These are phyloP conservation scores for Tylopilus balloui DNA, from an alignment of 768 basidiomycete genomes.

Conservation along the genomic window DNA sequence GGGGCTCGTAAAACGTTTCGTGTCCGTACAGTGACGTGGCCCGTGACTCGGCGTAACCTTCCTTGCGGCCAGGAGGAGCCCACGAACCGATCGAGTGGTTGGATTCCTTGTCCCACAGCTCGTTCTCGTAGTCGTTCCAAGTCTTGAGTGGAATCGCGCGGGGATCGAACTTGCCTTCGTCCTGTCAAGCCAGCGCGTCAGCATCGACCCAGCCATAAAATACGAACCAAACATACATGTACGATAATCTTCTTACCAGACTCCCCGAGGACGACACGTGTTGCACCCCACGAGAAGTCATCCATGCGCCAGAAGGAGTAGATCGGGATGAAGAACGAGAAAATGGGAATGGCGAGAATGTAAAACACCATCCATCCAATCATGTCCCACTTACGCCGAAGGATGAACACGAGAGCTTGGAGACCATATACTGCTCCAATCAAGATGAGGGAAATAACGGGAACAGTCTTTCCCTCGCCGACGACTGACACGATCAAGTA, in stretches of 20 bases:
- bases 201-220: constrained; percentile 3
- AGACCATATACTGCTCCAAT: constrained; percentile 93
- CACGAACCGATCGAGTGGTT: constrained; percentile 94
- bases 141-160: constrained; percentile 90
- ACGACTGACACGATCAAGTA: constrained; percentile 83
- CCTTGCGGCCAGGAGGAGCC: constrained; percentile 75
- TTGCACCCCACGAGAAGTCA: constrained; percentile 94
- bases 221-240: constrained; percentile 55
- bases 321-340: constrained; percentile 88
- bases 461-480: constrained; percentile 62
- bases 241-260: constrained; percentile 93
- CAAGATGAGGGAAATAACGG: constrained; percentile 83
- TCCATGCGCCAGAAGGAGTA: constrained; percentile 99
- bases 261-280: constrained; percentile 90
- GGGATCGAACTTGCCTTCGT: constrained; percentile 97
- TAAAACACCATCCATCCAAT: constrained; percentile 97
- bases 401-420: constrained; percentile 86
- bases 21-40: constrained; percentile 83
- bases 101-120: constrained; percentile 96
- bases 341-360: constrained; percentile 88
- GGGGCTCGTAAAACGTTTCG: constrained; percentile 81
- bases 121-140: constrained; percentile 96
- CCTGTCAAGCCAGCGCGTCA: constrained; percentile 42
- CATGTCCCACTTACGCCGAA: constrained; percentile 98
- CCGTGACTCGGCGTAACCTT: constrained; percentile 72